These are phyloP conservation scores for Saturnispora kantuleensis DNA, from an alignment of 805 yeast species.

Conservation along the genomic window DNA sequence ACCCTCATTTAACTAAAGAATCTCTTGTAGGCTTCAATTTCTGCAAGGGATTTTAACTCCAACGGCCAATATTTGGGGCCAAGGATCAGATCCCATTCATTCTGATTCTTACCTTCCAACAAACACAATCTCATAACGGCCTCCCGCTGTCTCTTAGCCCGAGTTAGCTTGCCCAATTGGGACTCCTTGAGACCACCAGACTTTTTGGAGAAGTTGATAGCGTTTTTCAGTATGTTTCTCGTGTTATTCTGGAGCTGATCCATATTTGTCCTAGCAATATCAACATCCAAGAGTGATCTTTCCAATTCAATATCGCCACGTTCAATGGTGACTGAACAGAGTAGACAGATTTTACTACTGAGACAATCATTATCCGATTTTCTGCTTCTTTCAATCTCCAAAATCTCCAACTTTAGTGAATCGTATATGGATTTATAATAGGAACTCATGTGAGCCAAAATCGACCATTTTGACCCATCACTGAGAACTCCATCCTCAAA, in stretches of 20 bases:
- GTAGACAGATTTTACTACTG: conserved; percentile 23
- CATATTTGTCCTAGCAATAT: conserved; percentile 25
- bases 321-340: conserved; percentile 36
- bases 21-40: conserved; percentile 16
- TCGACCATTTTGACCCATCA: conserved; percentile 28
- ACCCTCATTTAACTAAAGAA: background rate
- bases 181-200: conserved; percentile 45
- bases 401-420: conserved; percentile 18
- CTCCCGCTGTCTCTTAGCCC: conserved; percentile 35
- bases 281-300: conserved; percentile 29
- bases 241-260: conserved; percentile 30
- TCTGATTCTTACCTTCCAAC: conserved; percentile 30
- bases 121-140: conserved; percentile 37
- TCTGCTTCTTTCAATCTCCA: conserved; percentile 13
- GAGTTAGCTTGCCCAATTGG: conserved; percentile 31
- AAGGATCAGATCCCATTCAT: conserved; percentile 20
- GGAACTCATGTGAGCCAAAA: conserved; percentile 29
- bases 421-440: conserved; percentile 33
- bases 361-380: conserved; percentile 15
- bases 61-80: conserved; percentile 22
- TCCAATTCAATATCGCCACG: conserved; percentile 45
- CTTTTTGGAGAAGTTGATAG: conserved; percentile 34
- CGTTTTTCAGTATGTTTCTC: conserved; percentile 35
- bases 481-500: conserved; percentile 8
- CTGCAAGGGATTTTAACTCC: conserved; percentile 20